Evolutionary conservation across 768 basidiomycete genomes (phyloP).

Genomic region (Pleurotus citrinopileatus): DNA sequence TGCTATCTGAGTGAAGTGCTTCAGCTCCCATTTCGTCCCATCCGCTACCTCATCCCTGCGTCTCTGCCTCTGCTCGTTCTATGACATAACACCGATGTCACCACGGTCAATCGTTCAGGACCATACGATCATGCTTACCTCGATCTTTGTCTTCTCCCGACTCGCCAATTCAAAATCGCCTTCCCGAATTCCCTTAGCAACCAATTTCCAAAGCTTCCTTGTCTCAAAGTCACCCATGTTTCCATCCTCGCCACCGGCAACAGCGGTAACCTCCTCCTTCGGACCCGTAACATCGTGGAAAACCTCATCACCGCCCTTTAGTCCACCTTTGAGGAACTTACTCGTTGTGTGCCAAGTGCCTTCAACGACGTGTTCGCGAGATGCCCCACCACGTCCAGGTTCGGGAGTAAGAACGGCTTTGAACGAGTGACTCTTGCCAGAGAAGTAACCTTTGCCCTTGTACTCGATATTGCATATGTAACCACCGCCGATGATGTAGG

Average conservation of each 20-base stretch:
- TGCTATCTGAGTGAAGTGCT: constrained; percentile 72
- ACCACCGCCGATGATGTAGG: constrained; percentile 60
- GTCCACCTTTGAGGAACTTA: constrained; percentile 40
- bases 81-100: not conserved
- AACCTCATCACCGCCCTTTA: constrained; percentile 33
- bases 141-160: constrained; percentile 84
- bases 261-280: constrained; percentile 74
- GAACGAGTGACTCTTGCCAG: constrained; percentile 90
- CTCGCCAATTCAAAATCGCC: constrained; percentile 93
- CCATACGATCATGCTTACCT: constrained; percentile 49
- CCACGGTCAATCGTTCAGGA: not conserved
- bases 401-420: constrained; percentile 68
- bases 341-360: constrained; percentile 79
- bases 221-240: constrained; percentile 85
- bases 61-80: constrained; percentile 93
- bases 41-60: constrained; percentile 77
- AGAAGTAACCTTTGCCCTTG: constrained; percentile 95
- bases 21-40: constrained; percentile 71
- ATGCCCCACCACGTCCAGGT: constrained; percentile 17
- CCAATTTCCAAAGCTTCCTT: constrained; percentile 77
- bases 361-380: constrained; percentile 55
- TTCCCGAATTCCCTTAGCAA: constrained; percentile 87
- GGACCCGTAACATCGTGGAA: constrained; percentile 78
- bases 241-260: constrained; percentile 26
- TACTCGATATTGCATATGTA: constrained; percentile 69